Percentiles rank a stretch among this genome's conserved stretches.
Conservation (phyloP, 805 yeast species). For the Starmerella apis region DNA sequence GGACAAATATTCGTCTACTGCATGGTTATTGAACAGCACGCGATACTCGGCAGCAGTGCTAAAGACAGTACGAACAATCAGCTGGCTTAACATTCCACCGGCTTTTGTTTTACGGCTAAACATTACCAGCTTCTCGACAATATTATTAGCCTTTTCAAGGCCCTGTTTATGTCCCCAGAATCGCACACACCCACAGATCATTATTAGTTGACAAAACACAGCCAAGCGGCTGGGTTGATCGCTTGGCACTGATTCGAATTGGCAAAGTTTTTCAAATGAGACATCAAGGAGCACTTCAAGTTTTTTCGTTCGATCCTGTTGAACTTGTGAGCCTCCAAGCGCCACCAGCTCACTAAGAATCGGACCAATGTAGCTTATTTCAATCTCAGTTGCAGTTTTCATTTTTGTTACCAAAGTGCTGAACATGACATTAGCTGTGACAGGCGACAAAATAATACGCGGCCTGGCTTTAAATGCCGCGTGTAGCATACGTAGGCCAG, state of each 20-base stretch:
- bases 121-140: background rate
- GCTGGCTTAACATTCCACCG: background rate
- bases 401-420: background rate
- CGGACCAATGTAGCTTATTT: slow-evolving; percentile 3
- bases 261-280: background rate
- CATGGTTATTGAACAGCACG: background rate
- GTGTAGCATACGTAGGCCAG: slow-evolving; percentile 8
- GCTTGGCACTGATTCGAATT: background rate
- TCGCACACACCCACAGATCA: slow-evolving; percentile 1
- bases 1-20: background rate
- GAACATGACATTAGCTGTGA: slow-evolving; percentile 8
- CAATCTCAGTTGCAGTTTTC: slow-evolving; percentile 3
- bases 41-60: slow-evolving; percentile 4
- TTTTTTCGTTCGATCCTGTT: background rate
- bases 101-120: background rate
- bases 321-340: slow-evolving; percentile 5
- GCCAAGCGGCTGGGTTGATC: background rate
- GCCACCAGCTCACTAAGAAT: slow-evolving; percentile 14
- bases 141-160: background rate
- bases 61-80: slow-evolving; percentile 1
- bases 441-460: slow-evolving; percentile 10
- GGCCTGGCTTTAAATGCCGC: slow-evolving; percentile 14
- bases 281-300: background rate
- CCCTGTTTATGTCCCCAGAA: background rate
- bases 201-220: background rate